phyloP scores from a whole-genome alignment of 2,329 filamentous ascomycete species.

The Paraconiothyrium sp. region DNA sequence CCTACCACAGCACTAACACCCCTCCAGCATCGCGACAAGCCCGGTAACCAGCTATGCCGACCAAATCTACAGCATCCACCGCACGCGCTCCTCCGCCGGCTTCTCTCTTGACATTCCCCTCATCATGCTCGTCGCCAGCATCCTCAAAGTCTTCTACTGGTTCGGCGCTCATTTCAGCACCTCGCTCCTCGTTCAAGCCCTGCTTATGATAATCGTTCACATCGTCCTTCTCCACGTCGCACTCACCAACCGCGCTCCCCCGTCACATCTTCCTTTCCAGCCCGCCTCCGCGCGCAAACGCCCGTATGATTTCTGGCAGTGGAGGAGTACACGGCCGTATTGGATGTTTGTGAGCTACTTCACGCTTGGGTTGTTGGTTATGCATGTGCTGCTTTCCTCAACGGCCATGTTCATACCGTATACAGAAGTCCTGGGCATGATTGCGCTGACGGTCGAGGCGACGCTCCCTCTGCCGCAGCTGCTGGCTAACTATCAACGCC shows the following conservation, averaged over 20 bases:
- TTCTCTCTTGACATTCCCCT: conserved; percentile 74
- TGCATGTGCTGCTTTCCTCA: conserved; percentile 74
- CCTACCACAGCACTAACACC: conserved; percentile 16
- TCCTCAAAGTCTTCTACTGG: conserved; percentile 74
- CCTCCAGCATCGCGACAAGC: conserved; percentile 65
- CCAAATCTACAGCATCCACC: conserved; percentile 72
- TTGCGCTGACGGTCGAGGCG: conserved; percentile 82
- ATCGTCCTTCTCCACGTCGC: conserved; percentile 68
- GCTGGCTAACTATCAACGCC: conserved; percentile 71
- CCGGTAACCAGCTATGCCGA: conserved; percentile 73
- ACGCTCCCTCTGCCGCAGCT: conserved; percentile 85
- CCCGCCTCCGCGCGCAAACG: conserved; percentile 59
- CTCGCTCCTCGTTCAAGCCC: conserved; percentile 67
- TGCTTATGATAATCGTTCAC: conserved; percentile 69
- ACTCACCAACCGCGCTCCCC: conserved; percentile 62
- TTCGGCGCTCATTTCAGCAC: conserved; percentile 69
- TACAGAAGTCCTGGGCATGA: conserved; percentile 73
- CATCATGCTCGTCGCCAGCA: conserved; percentile 72
- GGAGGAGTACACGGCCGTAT: conserved; percentile 78
- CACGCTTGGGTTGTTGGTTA: conserved; percentile 65
- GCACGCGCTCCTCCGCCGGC: conserved; percentile 66
- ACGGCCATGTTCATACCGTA: conserved; percentile 70
- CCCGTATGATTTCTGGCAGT: conserved; percentile 85
- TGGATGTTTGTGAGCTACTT: conserved; percentile 81
- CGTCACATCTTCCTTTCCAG: conserved; percentile 67